phyloP scores from a whole-genome alignment of 2,329 filamentous ascomycete genomes.

The Venturia oleaginea region DNA sequence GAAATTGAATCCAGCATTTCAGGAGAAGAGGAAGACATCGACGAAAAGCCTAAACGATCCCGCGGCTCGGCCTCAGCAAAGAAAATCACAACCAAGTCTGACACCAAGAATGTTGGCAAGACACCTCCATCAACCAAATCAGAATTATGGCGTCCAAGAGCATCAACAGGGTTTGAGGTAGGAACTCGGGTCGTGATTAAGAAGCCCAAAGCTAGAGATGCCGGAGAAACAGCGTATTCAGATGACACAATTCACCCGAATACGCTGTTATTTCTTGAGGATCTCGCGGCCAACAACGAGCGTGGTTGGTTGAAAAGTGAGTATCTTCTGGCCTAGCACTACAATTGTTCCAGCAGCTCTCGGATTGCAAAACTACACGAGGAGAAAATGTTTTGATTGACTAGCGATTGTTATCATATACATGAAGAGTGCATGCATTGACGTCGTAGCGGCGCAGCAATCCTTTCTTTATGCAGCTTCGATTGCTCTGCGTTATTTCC shows the following conservation, averaged over 20 bases:
- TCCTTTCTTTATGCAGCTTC: not conserved
- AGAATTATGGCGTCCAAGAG: conserved; percentile 47
- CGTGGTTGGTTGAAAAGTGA: conserved; percentile 55
- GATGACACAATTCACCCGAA: conserved; percentile 54
- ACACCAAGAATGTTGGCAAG: conserved; percentile 18
- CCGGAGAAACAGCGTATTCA: conserved; percentile 49
- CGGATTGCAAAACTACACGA: not conserved
- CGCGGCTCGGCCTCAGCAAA: conserved; percentile 16
- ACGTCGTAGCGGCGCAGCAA: not conserved
- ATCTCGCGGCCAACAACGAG: conserved; percentile 52
- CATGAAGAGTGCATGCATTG: not conserved
- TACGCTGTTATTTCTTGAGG: conserved; percentile 51
- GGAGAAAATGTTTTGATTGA: not conserved
- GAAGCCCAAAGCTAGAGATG: conserved; percentile 52
- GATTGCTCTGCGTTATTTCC: not conserved
- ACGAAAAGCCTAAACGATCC: conserved; percentile 23
- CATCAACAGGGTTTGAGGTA: conserved; percentile 46
- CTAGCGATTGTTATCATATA: not conserved
- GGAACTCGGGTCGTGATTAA: conserved; percentile 54
- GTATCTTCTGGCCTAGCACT: conserved; percentile 15
- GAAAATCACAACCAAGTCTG: conserved; percentile 16
- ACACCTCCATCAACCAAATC: conserved; percentile 20
- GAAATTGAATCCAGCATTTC: conserved; percentile 20
- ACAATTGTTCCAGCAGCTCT: not conserved
- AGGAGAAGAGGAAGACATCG: conserved; percentile 17